Evolutionary conservation across 129 eudicot species (phyloP).

Genomic region (Rutidosis leptorrhynchoides): DNA sequence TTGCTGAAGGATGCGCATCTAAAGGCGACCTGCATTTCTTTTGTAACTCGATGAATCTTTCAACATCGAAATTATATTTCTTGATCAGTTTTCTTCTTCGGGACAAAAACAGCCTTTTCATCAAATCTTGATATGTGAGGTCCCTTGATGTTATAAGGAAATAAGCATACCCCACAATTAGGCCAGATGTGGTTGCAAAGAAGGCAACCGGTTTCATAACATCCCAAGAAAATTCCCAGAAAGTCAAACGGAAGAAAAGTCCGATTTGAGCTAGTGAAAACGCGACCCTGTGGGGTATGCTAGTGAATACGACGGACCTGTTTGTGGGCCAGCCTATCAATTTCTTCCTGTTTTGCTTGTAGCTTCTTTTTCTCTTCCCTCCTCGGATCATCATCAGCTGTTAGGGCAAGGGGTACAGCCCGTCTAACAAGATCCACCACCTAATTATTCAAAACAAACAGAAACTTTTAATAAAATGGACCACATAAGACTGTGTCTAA

Average conservation of each 20-base stretch:
- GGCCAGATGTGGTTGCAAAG: constrained; percentile 62
- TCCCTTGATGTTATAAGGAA: constrained; percentile 80
- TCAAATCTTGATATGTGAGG: constrained; percentile 78
- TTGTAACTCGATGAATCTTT: constrained; percentile 63
- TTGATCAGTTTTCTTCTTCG: constrained; percentile 80
- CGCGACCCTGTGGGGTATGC: constrained; percentile 79
- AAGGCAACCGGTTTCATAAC: constrained; percentile 96
- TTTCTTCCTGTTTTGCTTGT: constrained; percentile 63
- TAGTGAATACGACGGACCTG: constrained; percentile 81
- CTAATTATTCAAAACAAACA: constrained; percentile 29
- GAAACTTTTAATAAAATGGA: not conserved
- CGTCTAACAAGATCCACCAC: constrained; percentile 79
- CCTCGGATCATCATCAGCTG: constrained; percentile 75
- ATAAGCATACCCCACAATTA: constrained; percentile 75
- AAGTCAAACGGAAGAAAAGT: constrained; percentile 85
- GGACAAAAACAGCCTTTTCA: constrained; percentile 75
- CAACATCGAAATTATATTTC: constrained; percentile 53
- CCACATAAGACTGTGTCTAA: not conserved
- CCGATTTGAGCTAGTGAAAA: constrained; percentile 57
- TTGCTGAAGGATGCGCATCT: constrained; percentile 39
- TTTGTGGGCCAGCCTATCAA: constrained; percentile 73
- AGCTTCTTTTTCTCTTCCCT: constrained; percentile 60
- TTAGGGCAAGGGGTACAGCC: constrained; percentile 78
- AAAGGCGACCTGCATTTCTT: constrained; percentile 50
- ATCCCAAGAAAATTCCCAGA: constrained; percentile 99